phyloP scores from a whole-genome alignment of 768 basidiomycete genomes.

The Astraeus odoratus region DNA sequence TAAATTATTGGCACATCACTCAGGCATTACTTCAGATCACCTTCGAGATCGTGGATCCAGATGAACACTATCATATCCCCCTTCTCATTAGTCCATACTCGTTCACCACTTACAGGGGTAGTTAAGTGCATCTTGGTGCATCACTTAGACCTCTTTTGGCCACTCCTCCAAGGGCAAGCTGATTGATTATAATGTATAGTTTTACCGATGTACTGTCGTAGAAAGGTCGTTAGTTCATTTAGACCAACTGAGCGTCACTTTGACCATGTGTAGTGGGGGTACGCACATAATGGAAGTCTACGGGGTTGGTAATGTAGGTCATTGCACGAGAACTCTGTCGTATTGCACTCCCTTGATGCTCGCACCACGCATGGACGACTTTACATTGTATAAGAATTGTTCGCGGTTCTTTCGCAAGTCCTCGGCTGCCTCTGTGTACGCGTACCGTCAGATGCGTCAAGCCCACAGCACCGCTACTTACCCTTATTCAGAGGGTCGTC shows the following conservation, averaged over 20 bases:
- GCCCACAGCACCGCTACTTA: slow-evolving; percentile 29
- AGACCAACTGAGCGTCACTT: neutral
- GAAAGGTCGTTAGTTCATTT: slow-evolving; percentile 4
- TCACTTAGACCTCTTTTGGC: neutral
- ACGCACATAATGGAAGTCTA: slow-evolving; percentile 4
- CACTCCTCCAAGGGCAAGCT: neutral
- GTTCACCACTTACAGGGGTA: slow-evolving; percentile 92
- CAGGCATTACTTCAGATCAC: slow-evolving; percentile 49
- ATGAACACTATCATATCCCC: slow-evolving; percentile 87
- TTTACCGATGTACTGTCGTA: slow-evolving; percentile 3
- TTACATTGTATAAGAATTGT: slow-evolving; percentile 79
- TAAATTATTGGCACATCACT: slow-evolving; percentile 5
- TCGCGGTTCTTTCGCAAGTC: slow-evolving; percentile 89
- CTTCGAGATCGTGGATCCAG: slow-evolving; percentile 63
- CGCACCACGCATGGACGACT: slow-evolving; percentile 78
- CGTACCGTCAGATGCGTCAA: slow-evolving; percentile 8
- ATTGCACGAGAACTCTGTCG: slow-evolving; percentile 60
- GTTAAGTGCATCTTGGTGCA: slow-evolving; percentile 31
- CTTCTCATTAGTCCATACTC: slow-evolving; percentile 88
- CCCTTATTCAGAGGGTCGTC: slow-evolving; percentile 99
- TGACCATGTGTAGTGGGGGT: neutral
- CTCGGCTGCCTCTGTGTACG: slow-evolving; percentile 78
- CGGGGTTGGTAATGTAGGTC: slow-evolving; percentile 15
- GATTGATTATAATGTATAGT: slow-evolving; percentile 5
- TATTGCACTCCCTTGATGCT: slow-evolving; percentile 73